These are phyloP conservation scores for Pilatotrama ljubarskyi DNA, from an alignment of 768 basidiomycete genomes.

Conservation along the genomic window DNA sequence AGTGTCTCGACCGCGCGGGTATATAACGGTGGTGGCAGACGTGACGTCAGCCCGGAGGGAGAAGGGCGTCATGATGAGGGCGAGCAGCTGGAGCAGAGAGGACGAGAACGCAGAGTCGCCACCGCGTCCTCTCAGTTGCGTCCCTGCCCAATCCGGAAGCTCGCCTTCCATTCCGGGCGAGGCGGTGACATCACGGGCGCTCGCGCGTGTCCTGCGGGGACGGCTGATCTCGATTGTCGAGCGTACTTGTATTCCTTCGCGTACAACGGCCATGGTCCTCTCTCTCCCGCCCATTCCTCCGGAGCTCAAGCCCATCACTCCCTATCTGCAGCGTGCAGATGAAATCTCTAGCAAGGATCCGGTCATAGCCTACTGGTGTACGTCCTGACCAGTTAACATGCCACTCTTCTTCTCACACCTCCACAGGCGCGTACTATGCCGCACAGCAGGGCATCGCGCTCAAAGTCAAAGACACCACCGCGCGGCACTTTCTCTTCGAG, in stretches of 20 bases:
- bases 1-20: not conserved
- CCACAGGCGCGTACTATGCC: slow-evolving; percentile 84
- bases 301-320: slow-evolving; percentile 66
- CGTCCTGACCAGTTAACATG: slow-evolving; percentile 32
- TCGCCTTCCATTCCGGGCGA: not conserved
- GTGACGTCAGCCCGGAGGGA: slow-evolving; percentile 10
- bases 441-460: slow-evolving; percentile 82
- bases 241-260: slow-evolving; percentile 3
- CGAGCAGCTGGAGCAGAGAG: not conserved
- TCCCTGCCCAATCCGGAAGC: slow-evolving; percentile 7
- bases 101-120: not conserved
- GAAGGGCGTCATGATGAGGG: slow-evolving; percentile 11
- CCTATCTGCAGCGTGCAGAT: slow-evolving; percentile 87
- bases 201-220: not conserved
- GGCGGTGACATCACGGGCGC: slow-evolving; percentile 17
- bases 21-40: not conserved
- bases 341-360: slow-evolving; percentile 84
- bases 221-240: slow-evolving; percentile 13
- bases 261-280: slow-evolving; percentile 37
- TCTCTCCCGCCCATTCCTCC: slow-evolving; percentile 60
- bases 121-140: not conserved
- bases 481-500: slow-evolving; percentile 67
- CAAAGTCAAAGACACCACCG: slow-evolving; percentile 62
- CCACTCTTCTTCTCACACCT: not conserved
- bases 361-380: slow-evolving; percentile 95